Evolutionary conservation across 2,329 filamentous ascomycete species (phyloP).

Genomic region (Neopestalotiopsis sp.): DNA sequence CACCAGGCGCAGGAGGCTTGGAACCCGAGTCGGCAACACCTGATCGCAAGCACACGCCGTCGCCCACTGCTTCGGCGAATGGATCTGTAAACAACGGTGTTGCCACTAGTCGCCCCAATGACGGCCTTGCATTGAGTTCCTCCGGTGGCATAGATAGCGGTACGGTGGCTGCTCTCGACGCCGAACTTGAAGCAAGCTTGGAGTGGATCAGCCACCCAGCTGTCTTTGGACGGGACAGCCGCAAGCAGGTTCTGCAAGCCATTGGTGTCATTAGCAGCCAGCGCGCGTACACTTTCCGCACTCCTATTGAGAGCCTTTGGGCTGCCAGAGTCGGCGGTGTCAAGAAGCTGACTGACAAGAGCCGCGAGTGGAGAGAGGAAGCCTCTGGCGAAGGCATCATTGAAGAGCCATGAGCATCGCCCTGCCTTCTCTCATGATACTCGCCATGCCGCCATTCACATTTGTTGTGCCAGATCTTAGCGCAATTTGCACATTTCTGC

Average conservation of each 20-base stretch:
- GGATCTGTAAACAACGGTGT: slow-evolving; percentile 48
- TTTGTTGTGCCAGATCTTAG: not conserved
- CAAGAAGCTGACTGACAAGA: slow-evolving; percentile 80
- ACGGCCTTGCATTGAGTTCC: slow-evolving; percentile 61
- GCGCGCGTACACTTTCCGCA: slow-evolving; percentile 90
- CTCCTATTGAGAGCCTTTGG: slow-evolving; percentile 88
- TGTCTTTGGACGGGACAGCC: slow-evolving; percentile 89
- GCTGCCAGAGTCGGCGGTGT: slow-evolving; percentile 82
- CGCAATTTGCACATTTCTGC: not conserved
- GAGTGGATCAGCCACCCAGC: slow-evolving; percentile 99
- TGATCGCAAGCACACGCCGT: slow-evolving; percentile 61
- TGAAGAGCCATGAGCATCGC: slow-evolving; percentile 57
- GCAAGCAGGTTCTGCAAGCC: slow-evolving; percentile 93
- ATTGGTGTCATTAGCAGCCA: slow-evolving; percentile 97
- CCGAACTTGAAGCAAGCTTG: slow-evolving; percentile 85
- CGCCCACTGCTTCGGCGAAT: slow-evolving; percentile 55
- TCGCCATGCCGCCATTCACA: not conserved
- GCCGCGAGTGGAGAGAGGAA: slow-evolving; percentile 90
- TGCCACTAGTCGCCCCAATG: slow-evolving; percentile 59
- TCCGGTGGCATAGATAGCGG: slow-evolving; percentile 78
- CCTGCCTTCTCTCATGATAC: not conserved
- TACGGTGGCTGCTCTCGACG: slow-evolving; percentile 86
- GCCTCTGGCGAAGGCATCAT: slow-evolving; percentile 75
- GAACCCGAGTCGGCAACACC: slow-evolving; percentile 56
- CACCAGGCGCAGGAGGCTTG: slow-evolving; percentile 46